These are phyloP conservation scores for Fonsecaea erecta DNA, from an alignment of 2,329 filamentous ascomycete genomes.

Conservation along the genomic window DNA sequence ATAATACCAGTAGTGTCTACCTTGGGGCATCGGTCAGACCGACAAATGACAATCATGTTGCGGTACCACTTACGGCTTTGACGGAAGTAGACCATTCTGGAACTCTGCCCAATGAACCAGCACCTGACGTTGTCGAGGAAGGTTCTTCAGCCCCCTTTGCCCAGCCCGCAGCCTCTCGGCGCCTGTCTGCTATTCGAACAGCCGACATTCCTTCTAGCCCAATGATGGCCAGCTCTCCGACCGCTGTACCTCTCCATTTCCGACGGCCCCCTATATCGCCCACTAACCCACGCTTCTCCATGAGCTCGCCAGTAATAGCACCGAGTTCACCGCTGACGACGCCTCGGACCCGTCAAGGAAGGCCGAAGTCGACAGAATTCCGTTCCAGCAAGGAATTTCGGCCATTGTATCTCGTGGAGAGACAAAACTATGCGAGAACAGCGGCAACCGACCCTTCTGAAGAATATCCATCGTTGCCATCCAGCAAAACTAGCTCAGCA, in stretches of 20 bases:
- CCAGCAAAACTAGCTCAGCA: constrained; percentile 55
- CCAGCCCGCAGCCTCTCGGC: constrained; percentile 14
- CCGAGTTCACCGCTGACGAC: constrained; percentile 50
- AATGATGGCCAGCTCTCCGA: constrained; percentile 51
- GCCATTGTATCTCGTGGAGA: constrained; percentile 81
- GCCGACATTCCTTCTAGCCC: constrained; percentile 30
- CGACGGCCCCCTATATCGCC: constrained; percentile 52
- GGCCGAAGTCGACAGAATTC: constrained; percentile 59
- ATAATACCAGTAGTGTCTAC: constrained; percentile 40
- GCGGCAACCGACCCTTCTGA: constrained; percentile 47
- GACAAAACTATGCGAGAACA: constrained; percentile 52
- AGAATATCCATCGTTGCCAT: constrained; percentile 56
- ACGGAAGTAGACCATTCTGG: background rate
- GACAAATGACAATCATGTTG: background rate
- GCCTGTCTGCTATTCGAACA: constrained; percentile 33
- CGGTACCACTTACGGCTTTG: background rate
- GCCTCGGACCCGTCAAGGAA: constrained; percentile 48
- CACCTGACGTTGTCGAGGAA: constrained; percentile 20
- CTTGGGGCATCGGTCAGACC: constrained; percentile 31
- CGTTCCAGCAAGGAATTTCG: constrained; percentile 68
- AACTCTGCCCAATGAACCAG: background rate
- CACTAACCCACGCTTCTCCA: constrained; percentile 45
- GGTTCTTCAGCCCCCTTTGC: constrained; percentile 41
- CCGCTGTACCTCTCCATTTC: constrained; percentile 59
- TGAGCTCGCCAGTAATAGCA: constrained; percentile 41